Percentiles rank a stretch among this genome's conserved stretches.
Conservation (phyloP, 1,284 basidiomycete species). For the Ganoderma multipileum region DNA sequence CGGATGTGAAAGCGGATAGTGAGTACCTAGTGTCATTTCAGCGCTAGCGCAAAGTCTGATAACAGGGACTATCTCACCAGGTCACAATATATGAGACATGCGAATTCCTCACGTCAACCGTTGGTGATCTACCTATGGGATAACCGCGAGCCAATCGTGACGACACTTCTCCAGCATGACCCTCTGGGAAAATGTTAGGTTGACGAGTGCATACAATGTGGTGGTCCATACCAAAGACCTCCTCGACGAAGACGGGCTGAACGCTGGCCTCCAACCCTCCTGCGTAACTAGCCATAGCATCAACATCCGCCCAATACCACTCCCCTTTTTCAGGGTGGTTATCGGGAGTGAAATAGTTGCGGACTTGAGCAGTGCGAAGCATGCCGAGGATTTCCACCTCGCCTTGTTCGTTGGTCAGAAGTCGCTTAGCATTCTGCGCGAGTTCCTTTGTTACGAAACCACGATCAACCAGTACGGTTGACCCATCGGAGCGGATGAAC, state of each 20-base stretch:
- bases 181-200: slow-evolving; percentile 62
- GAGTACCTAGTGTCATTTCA: slow-evolving; percentile 61
- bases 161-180: slow-evolving; percentile 76
- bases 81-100: slow-evolving; percentile 97
- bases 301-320: slow-evolving; percentile 94
- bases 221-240: slow-evolving; percentile 76
- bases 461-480: slow-evolving; percentile 89
- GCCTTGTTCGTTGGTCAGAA: slow-evolving; percentile 47
- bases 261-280: slow-evolving; percentile 74
- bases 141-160: slow-evolving; percentile 74
- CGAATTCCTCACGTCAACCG: slow-evolving; percentile 92
- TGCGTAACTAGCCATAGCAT: slow-evolving; percentile 82
- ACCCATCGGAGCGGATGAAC: slow-evolving; percentile 75
- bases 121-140: slow-evolving; percentile 86
- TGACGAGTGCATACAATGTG: slow-evolving; percentile 13
- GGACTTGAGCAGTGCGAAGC: slow-evolving; percentile 72
- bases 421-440: slow-evolving; percentile 44
- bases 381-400: slow-evolving; percentile 78
- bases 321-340: slow-evolving; percentile 83
- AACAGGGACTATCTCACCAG: slow-evolving; percentile 64
- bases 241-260: slow-evolving; percentile 87
- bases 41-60: not conserved
- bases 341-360: slow-evolving; percentile 87
- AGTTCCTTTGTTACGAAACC: slow-evolving; percentile 86
- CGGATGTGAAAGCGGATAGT: slow-evolving; percentile 69